Conservation (phyloP, 768 basidiomycete species). For the Rhizopogon vinicolor region DNA sequence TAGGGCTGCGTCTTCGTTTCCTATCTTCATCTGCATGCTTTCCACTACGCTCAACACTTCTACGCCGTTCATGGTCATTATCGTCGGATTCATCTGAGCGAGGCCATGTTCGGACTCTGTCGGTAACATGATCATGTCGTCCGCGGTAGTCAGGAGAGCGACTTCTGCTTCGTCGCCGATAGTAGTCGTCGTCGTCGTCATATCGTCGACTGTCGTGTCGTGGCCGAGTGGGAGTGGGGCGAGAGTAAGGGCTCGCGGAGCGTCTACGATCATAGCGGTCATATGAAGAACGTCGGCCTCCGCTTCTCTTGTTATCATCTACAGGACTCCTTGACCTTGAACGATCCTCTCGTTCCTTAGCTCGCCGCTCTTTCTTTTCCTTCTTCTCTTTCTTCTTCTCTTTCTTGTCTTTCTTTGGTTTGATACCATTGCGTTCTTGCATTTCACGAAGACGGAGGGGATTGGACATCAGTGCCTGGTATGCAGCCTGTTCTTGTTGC, state of each 20-base stretch:
- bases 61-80: constrained; percentile 23
- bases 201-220: constrained; percentile 14
- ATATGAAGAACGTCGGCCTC: constrained; percentile 21
- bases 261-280: constrained; percentile 26
- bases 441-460: constrained; percentile 80
- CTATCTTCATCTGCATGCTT: constrained; percentile 29
- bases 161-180: constrained; percentile 22
- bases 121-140: constrained; percentile 8
- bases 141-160: constrained; percentile 23
- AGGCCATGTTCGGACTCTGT: constrained; percentile 37
- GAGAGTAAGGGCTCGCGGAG: constrained; percentile 42
- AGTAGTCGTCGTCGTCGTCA: constrained; percentile 11
- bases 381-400: constrained; percentile 53
- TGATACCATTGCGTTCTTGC: constrained; percentile 78
- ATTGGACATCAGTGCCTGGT: constrained; percentile 81
- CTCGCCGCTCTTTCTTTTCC: constrained; percentile 34
- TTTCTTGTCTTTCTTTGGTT: constrained; percentile 71
- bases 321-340: constrained; percentile 29
- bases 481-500: constrained; percentile 93
- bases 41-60: constrained; percentile 17
- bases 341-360: constrained; percentile 22
- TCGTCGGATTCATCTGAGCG: constrained; percentile 53
- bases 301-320: constrained; percentile 15
- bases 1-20: constrained; percentile 35
- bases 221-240: constrained; percentile 35